Evolutionary conservation across 2,329 filamentous ascomycete genomes (phyloP), one percentile per base, ranked within the genome.

Genomic region (Didymella keratinophila): DNA sequence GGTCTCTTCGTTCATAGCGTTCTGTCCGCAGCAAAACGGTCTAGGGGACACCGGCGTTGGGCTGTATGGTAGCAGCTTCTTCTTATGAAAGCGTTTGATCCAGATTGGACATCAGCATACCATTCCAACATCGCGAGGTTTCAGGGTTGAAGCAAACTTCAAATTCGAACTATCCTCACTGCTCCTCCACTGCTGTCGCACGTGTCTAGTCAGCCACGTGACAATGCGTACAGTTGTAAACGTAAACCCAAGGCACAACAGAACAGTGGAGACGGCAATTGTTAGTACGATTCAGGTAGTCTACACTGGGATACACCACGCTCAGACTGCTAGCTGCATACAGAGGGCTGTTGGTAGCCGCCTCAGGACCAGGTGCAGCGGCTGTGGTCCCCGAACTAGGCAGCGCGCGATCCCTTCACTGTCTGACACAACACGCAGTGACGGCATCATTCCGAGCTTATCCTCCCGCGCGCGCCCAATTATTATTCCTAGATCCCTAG

Each of bases 401-500:
- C 65, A 63, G 60, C 61, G 66, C 60, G 56, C 52, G 59, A 64
- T 59, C 51, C 60, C 61, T 63, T 63, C 57, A 56, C 43, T 53
- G 48, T 25, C 58, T 50, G 58, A 69, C 70, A 65, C 68, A 68
- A 67, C 65, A 64, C 67, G 62, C 58, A 62, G 70, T 64, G 68
- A 65, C 60, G 64, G 69, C 71, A 73, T 73, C 72, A 73, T 73
- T 71, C 70, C 72, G 72, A 75, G 73, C 73, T 74, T 74, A 75
- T 72, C 69, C 66, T 68, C 69, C 65, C 68, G 65, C 68, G 16
- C 36, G 18, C 36, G 62, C 71, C 64, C 69, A 68, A 63, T 67
- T 70, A 63, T 67, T 70, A 42, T 39, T 34, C 37, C 44, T 58
- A 52, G 55, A 44, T 48, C 68, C 64, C 65, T 65, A 71, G 67